Percentiles rank a stretch among this genome's conserved stretches.
Evolutionary conservation across 2,329 filamentous ascomycete species (phyloP).

Genomic region (Penicillium italicum): DNA sequence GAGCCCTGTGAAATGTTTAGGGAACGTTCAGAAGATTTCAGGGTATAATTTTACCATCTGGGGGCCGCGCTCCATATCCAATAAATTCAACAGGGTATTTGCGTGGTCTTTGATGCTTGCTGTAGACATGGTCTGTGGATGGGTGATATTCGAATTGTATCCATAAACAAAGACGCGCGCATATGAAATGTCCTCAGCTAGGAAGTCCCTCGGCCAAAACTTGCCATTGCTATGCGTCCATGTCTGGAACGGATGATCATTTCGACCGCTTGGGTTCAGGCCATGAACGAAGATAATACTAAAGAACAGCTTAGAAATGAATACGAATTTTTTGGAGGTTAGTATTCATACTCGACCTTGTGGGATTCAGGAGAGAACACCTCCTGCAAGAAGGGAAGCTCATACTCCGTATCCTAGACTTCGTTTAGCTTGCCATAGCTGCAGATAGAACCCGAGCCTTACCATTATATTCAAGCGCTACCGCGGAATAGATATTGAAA

Average conservation of each 20-base stretch:
- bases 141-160: slow-evolving; percentile 33
- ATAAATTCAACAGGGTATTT: slow-evolving; percentile 32
- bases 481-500: not conserved
- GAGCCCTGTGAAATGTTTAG: slow-evolving; percentile 5
- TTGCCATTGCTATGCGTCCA: slow-evolving; percentile 30
- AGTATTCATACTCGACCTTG: slow-evolving; percentile 27
- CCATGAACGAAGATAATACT: slow-evolving; percentile 35
- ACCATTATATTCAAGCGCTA: not conserved
- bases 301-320: not conserved
- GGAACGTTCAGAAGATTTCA: too few species aligned
- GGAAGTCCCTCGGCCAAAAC: slow-evolving; percentile 21
- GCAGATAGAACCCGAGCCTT: not conserved
- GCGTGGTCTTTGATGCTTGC: slow-evolving; percentile 36
- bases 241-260: slow-evolving; percentile 33
- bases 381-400: slow-evolving; percentile 32
- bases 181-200: slow-evolving; percentile 28
- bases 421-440: not conserved
- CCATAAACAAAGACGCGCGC: slow-evolving; percentile 33
- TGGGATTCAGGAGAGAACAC: slow-evolving; percentile 27
- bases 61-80: slow-evolving; percentile 31
- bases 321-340: too few species aligned
- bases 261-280: slow-evolving; percentile 29
- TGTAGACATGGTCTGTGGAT: slow-evolving; percentile 33
- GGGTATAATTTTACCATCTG: slow-evolving; percentile 17
- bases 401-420: slow-evolving; percentile 20